Conservation (phyloP, 129 eudicot species). For the Arctium lappa region DNA sequence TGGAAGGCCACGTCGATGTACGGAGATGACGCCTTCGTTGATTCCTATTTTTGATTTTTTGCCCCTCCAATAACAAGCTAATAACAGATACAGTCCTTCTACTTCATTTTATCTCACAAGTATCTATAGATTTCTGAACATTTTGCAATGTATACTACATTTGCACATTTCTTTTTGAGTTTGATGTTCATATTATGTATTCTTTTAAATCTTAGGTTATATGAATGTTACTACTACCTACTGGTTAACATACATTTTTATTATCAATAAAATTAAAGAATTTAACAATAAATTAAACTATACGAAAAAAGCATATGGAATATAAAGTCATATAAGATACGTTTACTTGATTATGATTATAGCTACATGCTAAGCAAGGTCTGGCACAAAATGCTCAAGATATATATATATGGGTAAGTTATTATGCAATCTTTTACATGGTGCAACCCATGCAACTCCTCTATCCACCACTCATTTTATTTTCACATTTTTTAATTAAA, state of each 20-base stretch:
- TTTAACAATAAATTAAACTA: too few relatives aligned
- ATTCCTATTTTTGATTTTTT: not conserved
- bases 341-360: not conserved
- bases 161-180: not conserved
- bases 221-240: too few relatives aligned
- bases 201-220: not conserved
- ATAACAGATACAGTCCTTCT: not conserved
- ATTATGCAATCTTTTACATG: too few relatives aligned
- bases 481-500: too few relatives aligned
- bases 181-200: not conserved
- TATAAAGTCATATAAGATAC: not conserved
- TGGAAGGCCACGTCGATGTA: not conserved
- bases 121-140: not conserved
- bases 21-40: not conserved
- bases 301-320: too few relatives aligned
- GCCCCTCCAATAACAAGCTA: not conserved
- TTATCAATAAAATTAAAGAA: not conserved
- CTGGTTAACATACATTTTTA: not conserved
- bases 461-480: too few relatives aligned
- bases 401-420: too few relatives aligned
- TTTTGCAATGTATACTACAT: not conserved
- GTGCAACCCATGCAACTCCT: too few relatives aligned
- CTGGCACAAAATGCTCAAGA: not conserved
- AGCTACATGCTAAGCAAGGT: not conserved
- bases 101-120: not conserved